Conservation (phyloP, 257 asterid species). For the Mentha longifolia region DNA sequence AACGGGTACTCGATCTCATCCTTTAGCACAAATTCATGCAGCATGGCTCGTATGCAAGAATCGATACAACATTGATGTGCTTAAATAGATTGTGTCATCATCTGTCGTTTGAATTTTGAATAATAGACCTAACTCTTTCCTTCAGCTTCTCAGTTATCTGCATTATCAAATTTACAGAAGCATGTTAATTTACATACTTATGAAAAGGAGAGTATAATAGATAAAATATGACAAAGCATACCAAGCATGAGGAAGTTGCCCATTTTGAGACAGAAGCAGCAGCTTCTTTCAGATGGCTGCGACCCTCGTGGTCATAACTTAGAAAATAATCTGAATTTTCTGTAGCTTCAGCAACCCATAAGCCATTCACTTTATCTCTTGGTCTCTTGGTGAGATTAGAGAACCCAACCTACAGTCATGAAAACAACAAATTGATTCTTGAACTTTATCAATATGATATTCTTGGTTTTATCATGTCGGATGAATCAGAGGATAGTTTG, state of each 20-base stretch:
- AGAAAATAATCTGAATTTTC: conserved; percentile 76
- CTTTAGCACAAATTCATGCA: conserved; percentile 15
- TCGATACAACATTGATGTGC: conserved; percentile 1
- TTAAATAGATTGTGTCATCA: conserved; percentile 43
- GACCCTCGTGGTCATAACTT: conserved; percentile 53
- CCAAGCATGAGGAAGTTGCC: conserved; percentile 67
- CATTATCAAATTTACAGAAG: conserved; percentile 29
- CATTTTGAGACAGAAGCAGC: conserved; percentile 68
- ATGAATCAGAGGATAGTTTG: background rate
- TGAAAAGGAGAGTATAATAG: background rate
- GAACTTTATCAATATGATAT: background rate
- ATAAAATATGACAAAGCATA: conserved; percentile 35
- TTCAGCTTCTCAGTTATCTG: conserved; percentile 67
- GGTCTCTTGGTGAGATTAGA: conserved; percentile 83
- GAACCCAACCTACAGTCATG: conserved; percentile 74
- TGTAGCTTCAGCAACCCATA: conserved; percentile 96
- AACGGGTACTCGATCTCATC: background rate
- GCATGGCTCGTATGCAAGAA: conserved; percentile 16
- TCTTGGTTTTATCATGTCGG: background rate
- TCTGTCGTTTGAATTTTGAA: conserved; percentile 43
- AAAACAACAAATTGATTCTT: background rate
- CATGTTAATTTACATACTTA: background rate
- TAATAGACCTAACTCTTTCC: conserved; percentile 58
- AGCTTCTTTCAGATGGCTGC: conserved; percentile 62
- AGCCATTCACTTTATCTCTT: conserved; percentile 63